Evolutionary conservation across 208 protist genomes (phyloP).

Genomic region (Leishmania arabica): DNA sequence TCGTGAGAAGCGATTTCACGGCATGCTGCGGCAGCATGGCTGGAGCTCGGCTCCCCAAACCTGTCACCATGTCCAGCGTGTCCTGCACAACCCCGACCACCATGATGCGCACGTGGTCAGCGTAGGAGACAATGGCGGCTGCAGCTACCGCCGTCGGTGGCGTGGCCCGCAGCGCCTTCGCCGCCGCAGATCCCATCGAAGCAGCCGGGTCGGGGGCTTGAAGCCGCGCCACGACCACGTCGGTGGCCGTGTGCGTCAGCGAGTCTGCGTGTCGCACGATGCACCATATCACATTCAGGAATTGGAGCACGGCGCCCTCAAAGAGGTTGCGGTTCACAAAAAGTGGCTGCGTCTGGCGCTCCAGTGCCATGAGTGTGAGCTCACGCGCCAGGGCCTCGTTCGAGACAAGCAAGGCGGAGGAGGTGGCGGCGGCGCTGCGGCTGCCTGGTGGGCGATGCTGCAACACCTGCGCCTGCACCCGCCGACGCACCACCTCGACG

Average conservation of each 20-base stretch:
- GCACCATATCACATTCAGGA: constrained; percentile 60
- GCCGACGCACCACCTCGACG: constrained; percentile 13
- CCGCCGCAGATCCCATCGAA: not conserved
- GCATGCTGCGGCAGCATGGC: constrained; percentile 32
- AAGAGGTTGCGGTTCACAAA: constrained; percentile 58
- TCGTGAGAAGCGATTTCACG: constrained; percentile 48
- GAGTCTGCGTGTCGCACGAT: constrained; percentile 57
- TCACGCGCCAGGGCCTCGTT: constrained; percentile 13
- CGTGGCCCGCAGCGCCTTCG: not conserved
- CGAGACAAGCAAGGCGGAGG: not conserved
- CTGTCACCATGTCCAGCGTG: constrained; percentile 38
- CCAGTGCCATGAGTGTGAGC: constrained; percentile 9
- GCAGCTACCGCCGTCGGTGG: no score
- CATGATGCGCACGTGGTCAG: constrained; percentile 61
- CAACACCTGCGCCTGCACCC: constrained; percentile 14
- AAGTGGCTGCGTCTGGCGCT: constrained; percentile 48
- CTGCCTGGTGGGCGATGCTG: not conserved
- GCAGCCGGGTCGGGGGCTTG: constrained; percentile 10
- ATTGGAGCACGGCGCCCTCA: constrained; percentile 67
- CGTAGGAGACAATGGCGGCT: constrained; percentile 40
- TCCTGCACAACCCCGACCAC: constrained; percentile 58
- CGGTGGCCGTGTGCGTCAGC: constrained; percentile 60
- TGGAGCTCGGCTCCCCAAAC: not conserved
- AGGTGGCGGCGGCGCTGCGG: not conserved
- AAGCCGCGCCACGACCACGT: constrained; percentile 28